Evolutionary conservation across 495 filamentous ascomycete species (phyloP).

Genomic region (Hypoxylon lienhwacheense): DNA sequence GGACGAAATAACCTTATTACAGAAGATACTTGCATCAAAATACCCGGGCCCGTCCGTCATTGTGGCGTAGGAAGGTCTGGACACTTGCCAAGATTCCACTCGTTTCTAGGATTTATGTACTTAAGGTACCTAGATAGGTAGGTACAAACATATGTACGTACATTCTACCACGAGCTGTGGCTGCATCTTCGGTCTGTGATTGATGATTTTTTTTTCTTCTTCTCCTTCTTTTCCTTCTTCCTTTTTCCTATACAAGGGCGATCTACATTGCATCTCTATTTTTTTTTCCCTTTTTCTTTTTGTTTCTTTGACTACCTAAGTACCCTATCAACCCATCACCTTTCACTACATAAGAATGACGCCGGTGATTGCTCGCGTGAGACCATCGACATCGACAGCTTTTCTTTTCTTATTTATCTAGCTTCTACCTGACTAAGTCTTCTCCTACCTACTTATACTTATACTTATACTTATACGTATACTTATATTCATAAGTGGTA

Average conservation of each 20-base stretch:
- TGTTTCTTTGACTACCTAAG: too few relatives aligned
- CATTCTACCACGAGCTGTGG: conserved; percentile 24
- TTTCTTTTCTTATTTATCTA: neutral
- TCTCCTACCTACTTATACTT: neutral
- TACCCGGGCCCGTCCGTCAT: neutral
- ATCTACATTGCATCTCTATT: conserved; percentile 16
- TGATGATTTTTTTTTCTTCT: conserved; percentile 10
- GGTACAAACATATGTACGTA: too few relatives aligned
- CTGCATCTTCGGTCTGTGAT: conserved; percentile 31
- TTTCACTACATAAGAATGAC: conserved; percentile 19
- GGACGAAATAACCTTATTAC: too few relatives aligned
- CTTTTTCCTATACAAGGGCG: conserved; percentile 8
- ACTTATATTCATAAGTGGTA: too few relatives aligned
- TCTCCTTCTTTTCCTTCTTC: conserved; percentile 4
- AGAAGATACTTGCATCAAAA: conserved; percentile 2
- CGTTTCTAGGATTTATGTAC: conserved; percentile 1
- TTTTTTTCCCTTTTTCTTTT: conserved; percentile 1
- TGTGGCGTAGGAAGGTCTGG: conserved; percentile 8
- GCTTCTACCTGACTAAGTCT: neutral
- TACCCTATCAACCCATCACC: conserved; percentile 26
- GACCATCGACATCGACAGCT: conserved; percentile 6
- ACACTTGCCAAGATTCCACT: conserved; percentile 23
- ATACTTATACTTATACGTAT: neutral
- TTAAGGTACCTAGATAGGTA: neutral
- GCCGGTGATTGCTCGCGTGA: conserved; percentile 12